Base-by-base conservation (phyloP, 257 asterid species). In the Ophiorrhiza pumila region DNA sequence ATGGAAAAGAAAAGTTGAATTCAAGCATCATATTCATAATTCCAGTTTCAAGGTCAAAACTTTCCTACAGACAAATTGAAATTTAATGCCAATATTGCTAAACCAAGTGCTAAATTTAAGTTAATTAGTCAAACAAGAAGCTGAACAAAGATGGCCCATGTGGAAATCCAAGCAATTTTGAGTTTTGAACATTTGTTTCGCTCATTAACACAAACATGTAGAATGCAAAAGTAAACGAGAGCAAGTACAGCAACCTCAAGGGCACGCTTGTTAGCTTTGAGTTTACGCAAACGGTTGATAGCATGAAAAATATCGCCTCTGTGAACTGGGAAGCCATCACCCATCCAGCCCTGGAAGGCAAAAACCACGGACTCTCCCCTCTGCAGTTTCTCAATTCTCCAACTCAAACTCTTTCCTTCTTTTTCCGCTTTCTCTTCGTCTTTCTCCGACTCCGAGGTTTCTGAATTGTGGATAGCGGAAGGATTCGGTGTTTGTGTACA, bases 331-430 rank as follows among this genome's bases (percentile, higher is more conserved):
- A 88, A 75, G 41, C 98, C 98, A 80, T 93, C 92, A 66, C 97
- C 95, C 98, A 91, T 93, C 98, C 97, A 93, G 79, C 91, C 72
- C 77, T 79, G 96, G 80, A 93, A 93, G 65, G 98, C 96, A 62
- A 87, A 79, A 47, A 84, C 81, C 50, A 93, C 83, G 17, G 90
- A 66, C 65, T 86, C 86, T 63, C 87, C 87, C 81, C 77, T 79
- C 27, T 73, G 80, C 62, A 93, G 76, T 46, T 83, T 88, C 79
- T 91, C 98, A 50, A 93, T 87, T 80, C 87, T 83, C 55, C 77
- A 75, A 81, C 97, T 88, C 76, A 93, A 81, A 77, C 81, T 87
- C 73, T 77, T 81, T 10, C 76, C 34, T 73, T 60, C 77, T 49
- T 29, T 75, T 75, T 59, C 80, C 62, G 66, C 74, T 43, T 55